These are phyloP conservation scores for Aspergillus bertholletiae DNA, from an alignment of 495 filamentous ascomycete genomes.

Conservation along the genomic window DNA sequence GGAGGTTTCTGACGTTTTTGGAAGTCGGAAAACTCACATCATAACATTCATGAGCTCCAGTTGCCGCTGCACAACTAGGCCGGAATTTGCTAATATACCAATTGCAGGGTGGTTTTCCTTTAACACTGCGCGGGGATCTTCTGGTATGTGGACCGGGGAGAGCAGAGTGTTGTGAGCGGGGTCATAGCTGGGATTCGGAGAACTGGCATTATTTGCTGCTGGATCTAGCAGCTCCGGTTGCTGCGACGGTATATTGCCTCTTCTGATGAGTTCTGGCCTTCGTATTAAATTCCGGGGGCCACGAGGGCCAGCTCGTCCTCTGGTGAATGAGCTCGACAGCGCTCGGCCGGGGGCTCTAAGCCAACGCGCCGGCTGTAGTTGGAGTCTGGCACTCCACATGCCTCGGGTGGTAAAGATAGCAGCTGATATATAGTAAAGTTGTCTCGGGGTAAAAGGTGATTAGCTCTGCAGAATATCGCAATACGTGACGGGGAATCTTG, in stretches of 20 bases:
- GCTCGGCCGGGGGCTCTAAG: constrained; percentile 23
- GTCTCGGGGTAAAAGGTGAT: background rate
- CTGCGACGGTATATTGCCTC: constrained; percentile 5
- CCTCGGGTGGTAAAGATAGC: background rate
- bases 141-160: constrained; percentile 55
- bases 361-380: constrained; percentile 18
- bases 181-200: constrained; percentile 27
- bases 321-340: constrained; percentile 27
- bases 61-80: constrained; percentile 62
- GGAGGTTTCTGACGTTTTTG: background rate
- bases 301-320: constrained; percentile 22
- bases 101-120: constrained; percentile 59
- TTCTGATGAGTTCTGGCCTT: constrained; percentile 22
- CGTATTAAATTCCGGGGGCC: constrained; percentile 32
- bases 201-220: constrained; percentile 11
- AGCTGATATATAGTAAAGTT: background rate
- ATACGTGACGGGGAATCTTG: background rate
- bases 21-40: constrained; percentile 35
- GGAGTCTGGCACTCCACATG: constrained; percentile 34
- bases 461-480: background rate
- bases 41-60: constrained; percentile 70
- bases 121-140: constrained; percentile 60
- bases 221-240: constrained; percentile 5
- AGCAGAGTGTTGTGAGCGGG: constrained; percentile 46
- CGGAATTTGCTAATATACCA: constrained; percentile 56